Conservation (phyloP, 768 basidiomycete genomes). For the Suillus paluster region DNA sequence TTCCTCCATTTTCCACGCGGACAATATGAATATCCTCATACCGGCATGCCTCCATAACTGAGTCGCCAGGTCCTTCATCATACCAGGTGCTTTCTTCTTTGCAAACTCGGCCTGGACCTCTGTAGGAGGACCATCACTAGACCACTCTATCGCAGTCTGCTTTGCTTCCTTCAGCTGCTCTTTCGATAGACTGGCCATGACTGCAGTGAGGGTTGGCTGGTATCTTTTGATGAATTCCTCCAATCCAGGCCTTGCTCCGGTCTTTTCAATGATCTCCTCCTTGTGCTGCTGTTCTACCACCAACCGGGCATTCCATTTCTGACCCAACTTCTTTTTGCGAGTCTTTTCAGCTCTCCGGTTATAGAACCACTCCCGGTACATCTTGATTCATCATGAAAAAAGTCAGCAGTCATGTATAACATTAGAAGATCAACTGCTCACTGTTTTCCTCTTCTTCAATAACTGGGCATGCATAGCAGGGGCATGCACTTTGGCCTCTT, state of each 20-base stretch:
- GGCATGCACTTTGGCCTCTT: background rate
- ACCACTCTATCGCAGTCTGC: background rate
- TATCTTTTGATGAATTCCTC: too few species aligned
- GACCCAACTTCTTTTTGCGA: background rate
- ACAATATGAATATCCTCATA: background rate
- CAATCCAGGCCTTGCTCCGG: too few species aligned
- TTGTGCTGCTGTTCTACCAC: too few species aligned
- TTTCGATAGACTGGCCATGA: background rate
- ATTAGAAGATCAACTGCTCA: background rate
- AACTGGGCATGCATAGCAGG: background rate
- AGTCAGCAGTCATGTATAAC: background rate
- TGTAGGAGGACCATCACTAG: background rate
- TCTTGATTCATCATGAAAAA: background rate
- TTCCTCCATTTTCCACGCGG: too few species aligned
- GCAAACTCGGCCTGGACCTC: background rate
- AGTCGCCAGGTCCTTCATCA: background rate
- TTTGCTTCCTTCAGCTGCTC: background rate
- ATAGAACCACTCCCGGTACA: background rate
- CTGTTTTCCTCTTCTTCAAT: background rate
- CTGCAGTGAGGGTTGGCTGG: too few species aligned
- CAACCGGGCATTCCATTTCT: background rate
- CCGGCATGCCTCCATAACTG: slow-evolving; percentile 2
- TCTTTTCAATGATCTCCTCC: too few species aligned
- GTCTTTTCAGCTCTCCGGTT: background rate
- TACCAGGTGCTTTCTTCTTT: background rate